Evolutionary conservation across 805 yeast genomes (phyloP), one percentile per base, ranked within the genome.

Genomic region (Babjeviella inositovora): DNA sequence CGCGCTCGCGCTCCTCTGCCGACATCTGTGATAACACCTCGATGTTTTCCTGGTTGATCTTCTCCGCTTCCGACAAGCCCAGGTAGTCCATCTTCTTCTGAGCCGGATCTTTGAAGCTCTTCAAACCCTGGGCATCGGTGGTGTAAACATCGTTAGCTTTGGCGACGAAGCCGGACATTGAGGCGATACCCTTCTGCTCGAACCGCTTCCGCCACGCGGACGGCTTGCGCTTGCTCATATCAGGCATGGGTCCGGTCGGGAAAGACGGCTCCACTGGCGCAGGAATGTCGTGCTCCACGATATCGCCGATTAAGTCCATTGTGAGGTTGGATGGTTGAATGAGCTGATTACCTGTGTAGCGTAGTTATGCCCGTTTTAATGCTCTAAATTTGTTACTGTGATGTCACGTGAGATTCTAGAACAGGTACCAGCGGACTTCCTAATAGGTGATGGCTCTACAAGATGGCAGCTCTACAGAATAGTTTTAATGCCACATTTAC

Each of bases 21-120:
- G 73, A 52, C 85, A 84, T 73, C 8, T 47, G 42, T 17, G 67
- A 50, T 26, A 85, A 41, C 19, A 58, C 53, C 18, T 69, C 64
- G 30, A 77, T 43, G 43, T 82, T 85, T 38, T 84, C 93, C 26
- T 62, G 41, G 41, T 81, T 87, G 12, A 84, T 80, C 38, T 66
- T 61, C 32, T 76, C 85, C 0, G 75, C 66, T 34, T 79, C 92
- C 0, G 73, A 48, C 22, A 62, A 29, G 9, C 44, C 47, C 4
- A 33, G 29, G 21, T 16, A 20, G 28, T 32, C 27, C 17, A 29
- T 25, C 11, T 18, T 26, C 18, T 19, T 25, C 11, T 20, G 17
- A 20, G 7, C 24, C 17, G 14, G 21, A 18, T 32, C 28, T 18
- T 26, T 27, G 13, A 35, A 29, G 18, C 24, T 28, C 15, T 31